Evolutionary conservation across 106 monocot genomes (phyloP), one percentile per base, ranked within the genome.

Genomic region (Amphibolis antarctica): DNA sequence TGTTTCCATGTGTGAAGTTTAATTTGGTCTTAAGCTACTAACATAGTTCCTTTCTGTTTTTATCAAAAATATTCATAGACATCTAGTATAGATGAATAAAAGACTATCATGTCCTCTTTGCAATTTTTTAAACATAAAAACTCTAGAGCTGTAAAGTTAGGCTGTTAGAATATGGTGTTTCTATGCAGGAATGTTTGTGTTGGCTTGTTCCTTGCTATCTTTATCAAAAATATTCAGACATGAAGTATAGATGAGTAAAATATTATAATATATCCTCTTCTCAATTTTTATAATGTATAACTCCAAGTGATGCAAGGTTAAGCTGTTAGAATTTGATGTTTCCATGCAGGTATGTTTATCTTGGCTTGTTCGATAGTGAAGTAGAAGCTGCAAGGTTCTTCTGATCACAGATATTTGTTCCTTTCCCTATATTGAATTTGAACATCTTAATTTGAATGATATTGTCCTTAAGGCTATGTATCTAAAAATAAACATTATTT

Each of bases 161-260:
- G 54, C 7, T 18, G 26, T 55, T 25, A 19, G 27, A 24, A 28
- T n/a, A 17, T 44, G 2, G 12, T 49, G 60, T 6, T 70, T 61
- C 14, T 4, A 0, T 31, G 71, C 62, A 92, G 92, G 70, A 88
- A 88, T 57, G 80, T 93, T 18, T 93, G 88, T 76, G 66, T 93
- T 51, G 93, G 93, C 1, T 72, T 93, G 44, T 93, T 88, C 66
- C n/a, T n/a, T n/a, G n/a, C n/a, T n/a, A n/a, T n/a, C n/a, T n/a
- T n/a, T n/a, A n/a, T n/a, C n/a, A n/a, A n/a, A n/a, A n/a, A n/a
- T n/a, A n/a, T n/a, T n/a, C n/a, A n/a, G n/a, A n/a, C n/a, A n/a
- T n/a, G n/a, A n/a, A n/a, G n/a, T n/a, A n/a, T n/a, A n/a, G 36
- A 36, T 36, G 7, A 36, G 36, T 36, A 36, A 36, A n/a, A n/a